Percentiles rank a stretch among this genome's conserved stretches.
Evolutionary conservation across 345 rosid species (phyloP).

Genomic region (Trapa incisa): DNA sequence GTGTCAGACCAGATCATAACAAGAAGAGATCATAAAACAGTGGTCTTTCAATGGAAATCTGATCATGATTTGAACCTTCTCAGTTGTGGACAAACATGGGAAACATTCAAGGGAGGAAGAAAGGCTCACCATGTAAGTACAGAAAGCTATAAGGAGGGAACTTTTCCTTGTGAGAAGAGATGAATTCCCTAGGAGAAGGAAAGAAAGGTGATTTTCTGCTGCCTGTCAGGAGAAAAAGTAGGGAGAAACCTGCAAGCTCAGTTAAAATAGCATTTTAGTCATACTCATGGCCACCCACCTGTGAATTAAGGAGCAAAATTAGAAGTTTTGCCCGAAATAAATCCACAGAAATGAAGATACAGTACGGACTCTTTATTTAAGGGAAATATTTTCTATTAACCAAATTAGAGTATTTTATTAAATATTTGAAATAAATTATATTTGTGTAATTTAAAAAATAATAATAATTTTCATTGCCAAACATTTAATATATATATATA

Average conservation of each 20-base stretch:
- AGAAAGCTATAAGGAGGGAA: too few relatives aligned
- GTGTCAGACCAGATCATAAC: neutral
- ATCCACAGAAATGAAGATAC: neutral
- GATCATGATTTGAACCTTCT: neutral
- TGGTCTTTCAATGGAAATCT: neutral
- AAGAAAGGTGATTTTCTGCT: neutral
- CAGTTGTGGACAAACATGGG: too few relatives aligned
- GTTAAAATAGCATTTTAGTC: neutral
- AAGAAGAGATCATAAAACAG: neutral
- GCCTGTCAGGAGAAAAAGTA: neutral
- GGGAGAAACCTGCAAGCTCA: neutral
- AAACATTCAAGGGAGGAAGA: too few relatives aligned
- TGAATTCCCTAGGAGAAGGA: neutral
- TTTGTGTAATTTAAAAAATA: too few relatives aligned
- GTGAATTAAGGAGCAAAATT: neutral
- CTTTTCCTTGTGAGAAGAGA: neutral
- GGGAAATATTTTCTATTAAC: too few relatives aligned
- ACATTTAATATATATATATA: too few relatives aligned
- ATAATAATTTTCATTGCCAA: too few relatives aligned
- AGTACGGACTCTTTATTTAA: too few relatives aligned
- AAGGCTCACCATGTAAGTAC: neutral
- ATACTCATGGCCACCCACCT: slow-evolving; percentile 1
- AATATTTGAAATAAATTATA: too few relatives aligned
- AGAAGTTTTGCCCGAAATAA: neutral
- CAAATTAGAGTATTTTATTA: too few relatives aligned